phyloP scores from a whole-genome alignment of 2,329 filamentous ascomycete species.

The Thielaviopsis ethacetica region DNA sequence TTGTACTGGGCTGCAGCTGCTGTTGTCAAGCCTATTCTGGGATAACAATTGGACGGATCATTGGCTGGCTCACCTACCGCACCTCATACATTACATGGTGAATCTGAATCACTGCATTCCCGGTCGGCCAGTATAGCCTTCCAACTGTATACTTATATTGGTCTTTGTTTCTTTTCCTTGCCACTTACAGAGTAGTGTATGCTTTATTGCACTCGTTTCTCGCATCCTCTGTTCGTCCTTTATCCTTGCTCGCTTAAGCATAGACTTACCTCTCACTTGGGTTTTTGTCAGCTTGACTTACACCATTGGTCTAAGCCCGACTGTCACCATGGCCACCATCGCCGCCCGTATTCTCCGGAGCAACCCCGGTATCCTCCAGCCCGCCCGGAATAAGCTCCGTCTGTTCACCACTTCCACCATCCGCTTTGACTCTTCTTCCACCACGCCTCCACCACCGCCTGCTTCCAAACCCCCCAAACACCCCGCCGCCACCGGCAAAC shows the following conservation, averaged over 20 bases:
- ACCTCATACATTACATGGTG: neutral
- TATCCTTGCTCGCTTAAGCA: neutral
- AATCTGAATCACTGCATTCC: neutral
- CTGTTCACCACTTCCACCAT: neutral
- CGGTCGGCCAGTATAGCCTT: no score
- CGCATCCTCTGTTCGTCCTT: neutral
- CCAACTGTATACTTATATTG: no score
- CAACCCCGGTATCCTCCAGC: neutral
- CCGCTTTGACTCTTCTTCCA: neutral
- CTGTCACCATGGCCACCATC: neutral
- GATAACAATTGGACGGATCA: neutral
- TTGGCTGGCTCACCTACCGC: neutral
- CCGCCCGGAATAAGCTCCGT: neutral
- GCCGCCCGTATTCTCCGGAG: neutral
- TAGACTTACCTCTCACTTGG: no score
- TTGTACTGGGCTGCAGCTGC: neutral
- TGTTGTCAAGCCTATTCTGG: neutral
- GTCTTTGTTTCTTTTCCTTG: neutral
- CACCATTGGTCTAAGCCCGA: neutral
- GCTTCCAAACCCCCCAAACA: constrained; percentile 1
- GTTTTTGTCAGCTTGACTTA: neutral
- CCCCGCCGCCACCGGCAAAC: neutral
- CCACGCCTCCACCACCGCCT: neutral
- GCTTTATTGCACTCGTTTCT: neutral
- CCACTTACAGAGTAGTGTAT: neutral